Conservation (phyloP, 140 eudicot genomes). For the Oenanthe javanica region DNA sequence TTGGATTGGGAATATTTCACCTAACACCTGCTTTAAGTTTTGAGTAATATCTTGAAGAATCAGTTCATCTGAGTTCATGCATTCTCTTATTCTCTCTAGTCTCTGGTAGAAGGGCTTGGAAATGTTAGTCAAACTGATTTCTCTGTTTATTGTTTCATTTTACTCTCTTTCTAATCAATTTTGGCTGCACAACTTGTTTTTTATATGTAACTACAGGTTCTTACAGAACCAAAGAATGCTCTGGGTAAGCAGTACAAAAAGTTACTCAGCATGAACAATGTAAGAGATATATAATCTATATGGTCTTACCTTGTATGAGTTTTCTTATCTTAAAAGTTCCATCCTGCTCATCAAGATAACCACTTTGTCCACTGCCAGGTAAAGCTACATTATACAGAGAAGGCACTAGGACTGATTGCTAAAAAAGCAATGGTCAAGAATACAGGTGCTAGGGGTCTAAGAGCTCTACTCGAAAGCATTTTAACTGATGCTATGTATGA, state of each 20-base stretch:
- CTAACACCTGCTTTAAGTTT: neutral
- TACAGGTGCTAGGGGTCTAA: conserved; percentile 91
- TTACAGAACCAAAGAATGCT: conserved; percentile 74
- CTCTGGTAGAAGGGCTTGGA: neutral
- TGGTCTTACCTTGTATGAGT: neutral
- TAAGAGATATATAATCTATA: conserved; percentile 26
- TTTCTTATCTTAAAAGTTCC: neutral
- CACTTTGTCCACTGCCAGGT: conserved; percentile 38
- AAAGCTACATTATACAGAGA: conserved; percentile 72
- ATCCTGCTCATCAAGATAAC: conserved; percentile 11
- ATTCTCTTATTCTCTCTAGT: neutral
- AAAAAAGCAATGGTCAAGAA: conserved; percentile 76
- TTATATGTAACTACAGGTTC: conserved; percentile 38
- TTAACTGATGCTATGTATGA: conserved; percentile 89
- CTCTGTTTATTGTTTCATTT: neutral
- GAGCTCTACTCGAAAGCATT: conserved; percentile 76
- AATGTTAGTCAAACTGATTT: neutral
- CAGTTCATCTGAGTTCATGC: neutral
- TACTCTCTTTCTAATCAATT: neutral
- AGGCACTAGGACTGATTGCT: conserved; percentile 68
- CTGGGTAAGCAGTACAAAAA: conserved; percentile 90
- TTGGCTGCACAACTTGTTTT: neutral
- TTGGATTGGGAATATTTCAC: neutral
- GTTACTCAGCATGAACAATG: conserved; percentile 75
- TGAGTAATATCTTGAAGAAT: neutral